Conservation (phyloP, 139 green algal species). For the Pseudopediastrum boryanum region DNA sequence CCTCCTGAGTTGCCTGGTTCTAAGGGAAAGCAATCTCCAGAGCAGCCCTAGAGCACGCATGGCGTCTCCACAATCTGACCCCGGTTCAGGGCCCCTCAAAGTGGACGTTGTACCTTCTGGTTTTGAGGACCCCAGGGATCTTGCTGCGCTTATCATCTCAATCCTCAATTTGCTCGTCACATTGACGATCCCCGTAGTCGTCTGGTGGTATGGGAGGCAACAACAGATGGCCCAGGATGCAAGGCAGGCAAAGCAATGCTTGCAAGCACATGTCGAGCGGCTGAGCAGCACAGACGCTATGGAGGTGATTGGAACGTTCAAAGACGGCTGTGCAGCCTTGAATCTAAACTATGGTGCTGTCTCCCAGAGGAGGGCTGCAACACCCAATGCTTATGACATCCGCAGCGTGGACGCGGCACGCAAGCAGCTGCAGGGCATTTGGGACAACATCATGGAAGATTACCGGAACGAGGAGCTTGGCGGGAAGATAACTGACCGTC, state of each 20-base stretch:
- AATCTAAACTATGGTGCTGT: no score
- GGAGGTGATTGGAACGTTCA: neutral
- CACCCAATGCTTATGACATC: neutral
- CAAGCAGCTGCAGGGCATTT: conserved; percentile 16
- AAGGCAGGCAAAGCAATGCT: neutral
- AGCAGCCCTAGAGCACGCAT: no score
- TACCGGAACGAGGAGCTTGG: neutral
- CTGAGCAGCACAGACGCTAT: conserved; percentile 9
- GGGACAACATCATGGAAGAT: conserved; percentile 18
- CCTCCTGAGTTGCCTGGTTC: no score
- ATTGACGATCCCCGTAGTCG: neutral
- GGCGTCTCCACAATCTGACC: no score
- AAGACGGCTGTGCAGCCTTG: neutral
- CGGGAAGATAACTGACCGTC: neutral
- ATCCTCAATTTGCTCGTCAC: conserved; percentile 5
- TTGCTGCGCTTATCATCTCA: neutral
- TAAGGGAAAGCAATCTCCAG: no score
- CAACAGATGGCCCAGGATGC: conserved; percentile 4
- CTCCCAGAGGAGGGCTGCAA: neutral
- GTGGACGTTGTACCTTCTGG: conserved; percentile 13
- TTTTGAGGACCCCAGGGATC: neutral
- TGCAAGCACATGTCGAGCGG: neutral
- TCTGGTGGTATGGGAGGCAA: conserved; percentile 6
- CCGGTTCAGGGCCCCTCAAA: no score
- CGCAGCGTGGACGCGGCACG: neutral